Base-by-base conservation (phyloP, 208 protist species). In the Balamuthia mandrillaris region DNA sequence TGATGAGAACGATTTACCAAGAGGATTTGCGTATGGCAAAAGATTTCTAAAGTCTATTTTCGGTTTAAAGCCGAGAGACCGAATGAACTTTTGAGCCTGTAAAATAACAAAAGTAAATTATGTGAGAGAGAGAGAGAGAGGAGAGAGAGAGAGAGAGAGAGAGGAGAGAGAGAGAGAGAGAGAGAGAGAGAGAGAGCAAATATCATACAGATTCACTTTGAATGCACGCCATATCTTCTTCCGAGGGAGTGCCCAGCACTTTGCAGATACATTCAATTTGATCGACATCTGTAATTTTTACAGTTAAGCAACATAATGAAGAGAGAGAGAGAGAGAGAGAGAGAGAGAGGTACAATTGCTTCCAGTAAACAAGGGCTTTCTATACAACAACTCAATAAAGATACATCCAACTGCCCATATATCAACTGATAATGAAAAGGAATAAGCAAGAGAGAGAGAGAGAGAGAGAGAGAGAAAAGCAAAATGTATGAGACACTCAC, bases 321-420 rank as follows among this genome's bases (percentile, higher is more conserved):
- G 18, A 18, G 31, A 74, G 24, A 5, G 21, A 9, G 4, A 18
- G 45, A 3, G 42, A 29, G n/a, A 10, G 7, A 21, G 5, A 10
- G 7, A 3, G 7, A 33, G 10, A 27, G 33, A 45, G 44, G 42
- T 97, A 0, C 96, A 97, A 85, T 97, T 92, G 29, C 91, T 88
- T 16, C 96, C 97, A 31, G 94, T 94, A 70, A 98, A 98, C 3
- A 98, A 79, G 24, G 96, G 91, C 58, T 90, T 90, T 21, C 96
- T 61, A 29, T 94, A 93, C 7, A 99, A 90, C 65, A 99, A 91
- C 90, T 99, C 98, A 7, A 94, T 97, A 54, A 99, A 96, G 54
- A 99, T 99, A 87, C 98, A 99, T 18, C 98, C 98, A 18, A 98
- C 94, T 0, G 94, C 95, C 98, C 98, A 99, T 21, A 99, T 81